Base-by-base conservation (phyloP, 257 asterid genomes). In the Solanum arcanum region DNA sequence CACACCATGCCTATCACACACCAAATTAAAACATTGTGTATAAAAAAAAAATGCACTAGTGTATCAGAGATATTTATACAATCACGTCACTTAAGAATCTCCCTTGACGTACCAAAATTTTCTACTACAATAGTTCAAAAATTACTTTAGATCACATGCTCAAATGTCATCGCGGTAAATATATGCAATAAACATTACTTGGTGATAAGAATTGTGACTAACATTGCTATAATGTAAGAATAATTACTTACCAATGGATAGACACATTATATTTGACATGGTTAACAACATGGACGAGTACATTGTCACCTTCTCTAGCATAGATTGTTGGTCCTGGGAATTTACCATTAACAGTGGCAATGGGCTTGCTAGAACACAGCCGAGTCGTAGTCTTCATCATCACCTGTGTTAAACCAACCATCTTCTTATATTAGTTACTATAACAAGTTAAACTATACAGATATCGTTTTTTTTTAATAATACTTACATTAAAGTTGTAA, bases 271-370 rank as follows among this genome's bases (percentile, higher is more conserved):
- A 94, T 72, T 92, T 88, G 89, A 92, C 95, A 23, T 91, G 92
- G 75, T 94, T 94, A 90, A 94, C 90, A 87, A 94, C 98, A 62
- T 90, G 86, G 83, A 94, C 83, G 70, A 92, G 92, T 69, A 94
- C 89, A 0, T 88, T 94, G 82, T 94, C 98, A 70, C 90, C 98
- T 80, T 80, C 85, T 44, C 85, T 80, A 9, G 98, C 98, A 39
- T 92, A 93, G 86, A 94, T 82, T 0, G 98, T 94, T 52, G 98
- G 98, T 8, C 98, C 98, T 9, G 98, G 96, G 83, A 91, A 93
- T 59, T 91, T 92, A 6, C 95, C 98, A 35, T 94, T 94, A 27
- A 93, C 92, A 5, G 98, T 92, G 8, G 91, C 96, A 18, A 93
- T 92, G 39, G 94, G 85, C 88, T 94, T 94, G 64, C 90, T 90